Percentiles rank a stretch among this genome's conserved stretches.
Evolutionary conservation across 345 rosid genomes (phyloP).

Genomic region (Salix exigua): DNA sequence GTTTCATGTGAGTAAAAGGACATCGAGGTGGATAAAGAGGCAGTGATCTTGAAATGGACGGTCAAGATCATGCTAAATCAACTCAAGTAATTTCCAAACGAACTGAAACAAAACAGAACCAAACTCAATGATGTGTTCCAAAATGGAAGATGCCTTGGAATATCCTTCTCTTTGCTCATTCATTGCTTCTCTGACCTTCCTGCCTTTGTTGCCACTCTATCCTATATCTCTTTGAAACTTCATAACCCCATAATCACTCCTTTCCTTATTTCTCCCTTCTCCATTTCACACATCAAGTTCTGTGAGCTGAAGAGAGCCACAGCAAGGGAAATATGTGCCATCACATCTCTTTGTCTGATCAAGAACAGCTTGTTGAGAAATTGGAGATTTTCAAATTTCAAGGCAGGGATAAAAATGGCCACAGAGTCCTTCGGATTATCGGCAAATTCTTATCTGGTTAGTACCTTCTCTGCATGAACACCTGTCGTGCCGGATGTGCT

Average conservation of each 20-base stretch:
- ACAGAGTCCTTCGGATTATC: constrained; percentile 50
- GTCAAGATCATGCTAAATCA: no score
- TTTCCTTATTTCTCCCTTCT: no score
- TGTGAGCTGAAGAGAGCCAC: no score
- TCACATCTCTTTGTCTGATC: constrained; percentile 11
- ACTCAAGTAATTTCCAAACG: no score
- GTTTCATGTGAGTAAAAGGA: no score
- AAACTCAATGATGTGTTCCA: background rate
- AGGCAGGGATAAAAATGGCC: constrained; percentile 70
- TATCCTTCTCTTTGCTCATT: constrained; percentile 10
- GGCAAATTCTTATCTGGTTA: constrained; percentile 68
- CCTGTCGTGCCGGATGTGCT: background rate
- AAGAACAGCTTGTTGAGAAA: constrained; percentile 36
- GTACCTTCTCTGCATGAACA: background rate
- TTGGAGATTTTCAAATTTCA: constrained; percentile 63
- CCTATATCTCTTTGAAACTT: background rate
- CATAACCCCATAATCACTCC: no score
- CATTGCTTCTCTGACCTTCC: background rate
- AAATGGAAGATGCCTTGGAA: constrained; percentile 41
- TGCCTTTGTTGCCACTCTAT: background rate
- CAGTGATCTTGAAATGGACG: no score
- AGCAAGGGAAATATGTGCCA: background rate
- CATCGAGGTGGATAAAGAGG: no score
- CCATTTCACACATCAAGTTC: no score
- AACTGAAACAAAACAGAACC: no score